Base-by-base conservation (phyloP, 1,284 basidiomycete genomes). In the Meripilus lineatus region DNA sequence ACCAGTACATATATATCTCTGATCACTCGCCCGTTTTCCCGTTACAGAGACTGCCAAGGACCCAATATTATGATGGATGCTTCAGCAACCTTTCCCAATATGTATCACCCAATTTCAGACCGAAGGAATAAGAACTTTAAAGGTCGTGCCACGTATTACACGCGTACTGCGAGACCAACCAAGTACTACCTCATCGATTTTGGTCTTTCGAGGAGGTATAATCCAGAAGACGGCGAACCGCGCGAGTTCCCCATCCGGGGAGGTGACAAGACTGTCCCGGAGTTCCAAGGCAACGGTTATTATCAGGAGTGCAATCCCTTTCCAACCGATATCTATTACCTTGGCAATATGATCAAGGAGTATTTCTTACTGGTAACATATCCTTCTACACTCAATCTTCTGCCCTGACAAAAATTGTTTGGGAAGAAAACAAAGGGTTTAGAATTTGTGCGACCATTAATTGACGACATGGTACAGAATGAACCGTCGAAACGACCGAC, bases 21-120 rank as follows among this genome's bases (percentile, higher is more conserved):
- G 24, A 42, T 13, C 34, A 58, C n/a, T n/a, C n/a, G n/a, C n/a
- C n/a, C n/a, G n/a, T n/a, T n/a, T n/a, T n/a, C n/a, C n/a, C 2
- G 22, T 17, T 0, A 18, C 28, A 62, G 62, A 14, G 62, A 62
- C 36, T 55, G 57, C 5, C 48, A 53, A 2, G 20, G 38, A 2
- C 38, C 41, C 2, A 64, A 64, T 30, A 58, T 63, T 38, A 58
- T 62, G 56, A 61, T 63, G 58, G 60, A 63, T 36, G 59, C 46
- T 1, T 37, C 34, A 3, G 15, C 46, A 1, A 44, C 63, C n/a
- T 64, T 53, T 32, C 63, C 62, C 2, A 6, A 47, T 1, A 55
- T 56, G 1, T 50, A 57, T 39, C 62, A 62, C 42, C 61, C 61
- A 0, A 38, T 56, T 14, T 43, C 41, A 2, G n/a, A 17, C 0